phyloP scores from a whole-genome alignment of 192 early-diverging fungal species.

The Entophlyctis luteolus region DNA sequence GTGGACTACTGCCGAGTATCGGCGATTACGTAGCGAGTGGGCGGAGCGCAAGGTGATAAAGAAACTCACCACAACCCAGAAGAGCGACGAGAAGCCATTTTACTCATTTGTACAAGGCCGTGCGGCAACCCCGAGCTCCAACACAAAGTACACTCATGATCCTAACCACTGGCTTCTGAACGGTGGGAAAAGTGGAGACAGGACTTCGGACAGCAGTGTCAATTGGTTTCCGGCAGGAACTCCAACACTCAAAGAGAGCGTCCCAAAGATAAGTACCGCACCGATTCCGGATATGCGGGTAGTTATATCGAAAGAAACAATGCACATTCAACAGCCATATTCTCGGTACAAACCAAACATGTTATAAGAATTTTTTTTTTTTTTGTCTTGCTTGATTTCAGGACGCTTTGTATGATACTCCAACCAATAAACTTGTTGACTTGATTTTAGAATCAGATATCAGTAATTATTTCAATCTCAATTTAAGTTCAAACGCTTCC shows the following conservation, averaged over 20 bases:
- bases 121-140: neutral
- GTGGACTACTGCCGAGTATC: conserved; percentile 17
- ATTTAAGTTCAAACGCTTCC: too few species aligned
- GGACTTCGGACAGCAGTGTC: neutral
- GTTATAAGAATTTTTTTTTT: neutral
- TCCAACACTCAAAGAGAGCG: neutral
- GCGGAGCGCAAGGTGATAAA: conserved; percentile 1
- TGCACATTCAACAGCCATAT: conserved; percentile 17
- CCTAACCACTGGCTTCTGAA: neutral
- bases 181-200: neutral
- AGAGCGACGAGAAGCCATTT: conserved; percentile 3
- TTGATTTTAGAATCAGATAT: too few species aligned
- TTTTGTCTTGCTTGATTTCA: too few species aligned
- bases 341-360: conserved; percentile 14
- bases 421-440: too few species aligned
- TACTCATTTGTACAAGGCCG: conserved; percentile 2
- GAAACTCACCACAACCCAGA: neutral
- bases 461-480: too few species aligned
- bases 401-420: too few species aligned
- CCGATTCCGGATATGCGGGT: neutral
- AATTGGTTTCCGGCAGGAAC: conserved; percentile 13
- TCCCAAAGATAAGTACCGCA: neutral
- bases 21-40: neutral
- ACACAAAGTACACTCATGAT: neutral
- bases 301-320: neutral